phyloP scores from a whole-genome alignment of 2,329 filamentous ascomycete genomes.

The Hypoxylon sp. region DNA sequence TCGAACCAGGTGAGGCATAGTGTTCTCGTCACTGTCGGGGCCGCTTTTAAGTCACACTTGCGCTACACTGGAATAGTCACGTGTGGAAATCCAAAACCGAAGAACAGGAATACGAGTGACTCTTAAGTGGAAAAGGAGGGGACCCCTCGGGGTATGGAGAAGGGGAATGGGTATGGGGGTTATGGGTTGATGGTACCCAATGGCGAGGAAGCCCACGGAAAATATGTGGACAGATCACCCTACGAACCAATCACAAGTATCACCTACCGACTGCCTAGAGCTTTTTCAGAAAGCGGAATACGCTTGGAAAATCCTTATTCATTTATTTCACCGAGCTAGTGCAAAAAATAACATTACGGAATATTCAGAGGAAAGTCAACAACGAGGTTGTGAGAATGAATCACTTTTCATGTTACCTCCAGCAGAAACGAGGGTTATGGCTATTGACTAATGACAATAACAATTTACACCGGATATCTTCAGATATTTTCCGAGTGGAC shows the following conservation, averaged over 20 bases:
- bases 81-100: slow-evolving; percentile 27
- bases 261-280: slow-evolving; percentile 1
- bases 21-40: slow-evolving; percentile 3
- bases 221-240: slow-evolving; percentile 20
- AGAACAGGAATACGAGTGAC: slow-evolving; percentile 16
- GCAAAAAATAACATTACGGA: slow-evolving; percentile 5
- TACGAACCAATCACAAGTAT: slow-evolving; percentile 24
- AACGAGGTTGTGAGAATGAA: not conserved
- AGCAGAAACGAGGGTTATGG: too few relatives aligned
- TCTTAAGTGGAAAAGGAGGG: slow-evolving; percentile 40
- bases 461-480: not conserved
- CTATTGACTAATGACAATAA: not conserved
- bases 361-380: not conserved
- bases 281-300: not conserved
- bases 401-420: not conserved
- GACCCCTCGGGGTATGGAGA: slow-evolving; percentile 23
- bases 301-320: slow-evolving; percentile 18
- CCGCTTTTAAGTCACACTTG: slow-evolving; percentile 4
- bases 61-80: slow-evolving; percentile 20
- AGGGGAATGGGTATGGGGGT: not conserved
- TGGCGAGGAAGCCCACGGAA: slow-evolving; percentile 1
- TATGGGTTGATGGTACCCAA: slow-evolving; percentile 5
- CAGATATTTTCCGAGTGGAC: not conserved
- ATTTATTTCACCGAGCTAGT: slow-evolving; percentile 31
- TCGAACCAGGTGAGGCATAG: slow-evolving; percentile 8